A percentile compares a stretch with the other conserved stretches of the same genome.
These are phyloP conservation scores for Durotheca rogersii DNA, from an alignment of 495 filamentous ascomycete species.

Conservation along the genomic window DNA sequence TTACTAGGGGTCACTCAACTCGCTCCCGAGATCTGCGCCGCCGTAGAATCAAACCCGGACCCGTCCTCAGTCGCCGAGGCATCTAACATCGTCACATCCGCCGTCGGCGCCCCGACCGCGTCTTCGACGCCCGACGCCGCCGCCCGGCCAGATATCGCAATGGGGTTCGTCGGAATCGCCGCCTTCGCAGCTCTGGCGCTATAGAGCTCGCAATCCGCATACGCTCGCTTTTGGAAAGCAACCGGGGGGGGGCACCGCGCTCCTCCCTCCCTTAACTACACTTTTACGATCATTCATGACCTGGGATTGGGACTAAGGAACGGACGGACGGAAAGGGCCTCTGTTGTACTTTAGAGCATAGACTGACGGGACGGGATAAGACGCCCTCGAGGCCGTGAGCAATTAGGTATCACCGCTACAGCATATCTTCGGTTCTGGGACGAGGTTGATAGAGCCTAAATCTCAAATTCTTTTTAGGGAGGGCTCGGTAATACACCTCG, in stretches of 20 bases:
- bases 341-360: conserved; percentile 24
- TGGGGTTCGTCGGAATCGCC: conserved; percentile 29
- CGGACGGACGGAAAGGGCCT: too few relatives aligned
- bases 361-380: conserved; percentile 20
- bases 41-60: conserved; percentile 24
- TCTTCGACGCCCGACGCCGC: conserved; percentile 22
- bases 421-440: conserved; percentile 1
- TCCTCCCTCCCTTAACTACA: conserved; percentile 1
- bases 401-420: background rate
- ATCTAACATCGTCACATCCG: conserved; percentile 29
- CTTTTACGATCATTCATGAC: conserved; percentile 22
- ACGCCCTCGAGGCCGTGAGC: conserved; percentile 8
- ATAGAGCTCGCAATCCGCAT: background rate
- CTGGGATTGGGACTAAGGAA: conserved; percentile 13
- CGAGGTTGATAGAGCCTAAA: conserved; percentile 1
- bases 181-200: conserved; percentile 24
- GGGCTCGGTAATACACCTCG: conserved; percentile 8
- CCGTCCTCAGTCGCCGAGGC: conserved; percentile 34
- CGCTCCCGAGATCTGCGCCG: conserved; percentile 32
- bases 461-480: background rate
- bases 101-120: conserved; percentile 21
- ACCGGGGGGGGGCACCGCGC: background rate
- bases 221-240: background rate
- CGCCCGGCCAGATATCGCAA: conserved; percentile 24
- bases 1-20: conserved; percentile 18